phyloP scores from a whole-genome alignment of 331 rosid genomes.

The Erythrophleum ivorense region DNA sequence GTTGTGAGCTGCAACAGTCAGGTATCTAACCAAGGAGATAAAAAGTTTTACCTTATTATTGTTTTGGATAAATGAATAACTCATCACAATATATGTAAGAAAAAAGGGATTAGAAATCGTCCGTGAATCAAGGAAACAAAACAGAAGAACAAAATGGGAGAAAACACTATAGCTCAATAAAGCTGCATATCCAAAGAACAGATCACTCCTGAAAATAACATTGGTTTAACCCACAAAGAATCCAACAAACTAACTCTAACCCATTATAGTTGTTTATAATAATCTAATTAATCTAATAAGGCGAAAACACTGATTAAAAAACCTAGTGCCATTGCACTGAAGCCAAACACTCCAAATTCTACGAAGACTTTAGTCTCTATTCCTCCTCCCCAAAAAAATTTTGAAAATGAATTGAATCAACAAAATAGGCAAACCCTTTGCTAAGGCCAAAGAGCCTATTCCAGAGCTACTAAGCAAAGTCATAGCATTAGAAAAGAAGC shows the following conservation, averaged over 20 bases:
- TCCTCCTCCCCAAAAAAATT: background rate
- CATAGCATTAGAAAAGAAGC: no score
- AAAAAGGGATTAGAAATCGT: background rate
- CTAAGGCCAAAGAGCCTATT: background rate
- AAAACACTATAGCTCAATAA: background rate
- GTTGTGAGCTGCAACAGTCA: no score
- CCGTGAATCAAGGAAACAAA: background rate
- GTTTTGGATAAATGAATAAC: background rate
- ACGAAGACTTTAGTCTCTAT: background rate
- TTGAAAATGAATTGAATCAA: background rate
- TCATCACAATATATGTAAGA: background rate
- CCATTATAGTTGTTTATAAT: background rate
- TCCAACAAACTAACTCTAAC: background rate
- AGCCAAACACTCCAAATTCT: background rate
- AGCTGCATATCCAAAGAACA: constrained; percentile 7
- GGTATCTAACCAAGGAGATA: no score
- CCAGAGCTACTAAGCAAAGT: background rate
- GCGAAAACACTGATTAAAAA: background rate
- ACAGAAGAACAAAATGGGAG: background rate
- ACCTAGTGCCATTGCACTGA: background rate
- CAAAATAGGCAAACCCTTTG: background rate
- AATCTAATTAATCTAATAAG: background rate
- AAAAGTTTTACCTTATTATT: no score
- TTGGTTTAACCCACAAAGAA: background rate
- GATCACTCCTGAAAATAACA: background rate